phyloP scores from a whole-genome alignment of 2,329 filamentous ascomycete species.

The Exserohilum turcica region DNA sequence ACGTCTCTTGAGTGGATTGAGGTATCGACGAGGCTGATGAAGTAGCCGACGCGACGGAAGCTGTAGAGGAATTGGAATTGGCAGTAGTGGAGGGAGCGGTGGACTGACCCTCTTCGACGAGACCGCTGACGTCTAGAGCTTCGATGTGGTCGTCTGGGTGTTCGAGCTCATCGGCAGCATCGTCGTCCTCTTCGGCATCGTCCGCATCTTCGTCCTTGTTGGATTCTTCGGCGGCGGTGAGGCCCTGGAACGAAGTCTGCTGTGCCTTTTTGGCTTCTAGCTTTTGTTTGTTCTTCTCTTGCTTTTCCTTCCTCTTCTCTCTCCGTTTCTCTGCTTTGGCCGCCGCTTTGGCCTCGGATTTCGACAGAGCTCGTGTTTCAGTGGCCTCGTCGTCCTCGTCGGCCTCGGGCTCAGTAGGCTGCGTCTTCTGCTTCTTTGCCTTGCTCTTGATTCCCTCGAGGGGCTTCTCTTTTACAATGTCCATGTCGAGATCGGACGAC shows the following conservation, averaged over 20 bases:
- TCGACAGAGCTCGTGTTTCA: conserved; percentile 47
- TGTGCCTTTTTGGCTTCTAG: conserved; percentile 37
- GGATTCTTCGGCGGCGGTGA: conserved; percentile 27
- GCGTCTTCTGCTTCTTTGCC: conserved; percentile 53
- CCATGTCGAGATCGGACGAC: conserved; percentile 43
- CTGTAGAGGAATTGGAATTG: conserved; percentile 48
- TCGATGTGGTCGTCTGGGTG: conserved; percentile 41
- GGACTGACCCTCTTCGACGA: conserved; percentile 45
- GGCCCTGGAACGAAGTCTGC: conserved; percentile 38
- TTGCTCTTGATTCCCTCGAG: conserved; percentile 47
- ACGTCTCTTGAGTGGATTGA: conserved; percentile 29
- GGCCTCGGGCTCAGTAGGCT: conserved; percentile 25
- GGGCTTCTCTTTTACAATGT: conserved; percentile 46
- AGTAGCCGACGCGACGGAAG: conserved; percentile 49
- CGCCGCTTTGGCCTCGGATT: conserved; percentile 48
- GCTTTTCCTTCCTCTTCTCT: conserved; percentile 54
- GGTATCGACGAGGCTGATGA: conserved; percentile 57
- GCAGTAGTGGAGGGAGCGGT: conserved; percentile 40
- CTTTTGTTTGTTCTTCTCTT: conserved; percentile 48
- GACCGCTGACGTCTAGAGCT: conserved; percentile 44
- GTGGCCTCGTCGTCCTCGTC: conserved; percentile 47
- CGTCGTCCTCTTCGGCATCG: conserved; percentile 26
- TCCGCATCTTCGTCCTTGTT: conserved; percentile 33
- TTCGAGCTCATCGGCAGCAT: conserved; percentile 29
- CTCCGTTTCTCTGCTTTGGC: conserved; percentile 53